Conservation (phyloP, 1,139 yeast species). For the Scheffersomyces titani region DNA sequence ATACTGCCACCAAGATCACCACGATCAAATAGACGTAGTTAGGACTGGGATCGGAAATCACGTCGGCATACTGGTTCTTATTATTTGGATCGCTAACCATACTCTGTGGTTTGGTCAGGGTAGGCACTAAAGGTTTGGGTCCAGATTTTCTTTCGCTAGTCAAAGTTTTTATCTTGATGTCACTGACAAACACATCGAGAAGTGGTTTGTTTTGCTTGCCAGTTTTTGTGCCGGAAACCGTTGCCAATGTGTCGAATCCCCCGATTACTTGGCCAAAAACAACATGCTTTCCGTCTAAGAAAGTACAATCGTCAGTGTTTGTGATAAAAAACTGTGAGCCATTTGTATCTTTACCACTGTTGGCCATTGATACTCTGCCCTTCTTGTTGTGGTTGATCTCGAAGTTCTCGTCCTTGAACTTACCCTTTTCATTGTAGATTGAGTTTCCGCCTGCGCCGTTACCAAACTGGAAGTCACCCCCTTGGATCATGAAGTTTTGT, state of each 20-base stretch:
- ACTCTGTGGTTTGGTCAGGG: not conserved
- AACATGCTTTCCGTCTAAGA: constrained; percentile 56
- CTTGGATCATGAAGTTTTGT: constrained; percentile 40
- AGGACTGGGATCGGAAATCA: constrained; percentile 3
- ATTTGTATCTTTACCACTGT: constrained; percentile 42
- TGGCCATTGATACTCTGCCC: constrained; percentile 48
- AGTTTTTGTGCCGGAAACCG: constrained; percentile 12
- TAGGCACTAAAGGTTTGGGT: constrained; percentile 1
- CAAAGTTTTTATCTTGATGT: constrained; percentile 19
- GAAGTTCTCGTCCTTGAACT: constrained; percentile 43
- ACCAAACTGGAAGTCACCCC: constrained; percentile 34
- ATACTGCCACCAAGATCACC: constrained; percentile 11
- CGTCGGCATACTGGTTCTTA: constrained; percentile 4
- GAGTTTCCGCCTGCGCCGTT: constrained; percentile 35
- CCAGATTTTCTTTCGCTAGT: constrained; percentile 5
- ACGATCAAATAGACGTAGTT: constrained; percentile 20
- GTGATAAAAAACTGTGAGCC: constrained; percentile 46
- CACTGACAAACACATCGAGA: constrained; percentile 16
- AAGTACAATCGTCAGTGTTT: constrained; percentile 18
- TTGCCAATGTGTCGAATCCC: constrained; percentile 26
- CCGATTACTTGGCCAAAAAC: constrained; percentile 56
- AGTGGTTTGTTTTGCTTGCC: constrained; percentile 10
- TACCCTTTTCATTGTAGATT: constrained; percentile 25
- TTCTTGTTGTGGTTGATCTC: constrained; percentile 31
- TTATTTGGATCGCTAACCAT: not conserved